Percentiles rank a stretch among this genome's conserved stretches.
These are phyloP conservation scores for Adenanthera pavonina DNA, from an alignment of 306 rosid species.

Conservation along the genomic window DNA sequence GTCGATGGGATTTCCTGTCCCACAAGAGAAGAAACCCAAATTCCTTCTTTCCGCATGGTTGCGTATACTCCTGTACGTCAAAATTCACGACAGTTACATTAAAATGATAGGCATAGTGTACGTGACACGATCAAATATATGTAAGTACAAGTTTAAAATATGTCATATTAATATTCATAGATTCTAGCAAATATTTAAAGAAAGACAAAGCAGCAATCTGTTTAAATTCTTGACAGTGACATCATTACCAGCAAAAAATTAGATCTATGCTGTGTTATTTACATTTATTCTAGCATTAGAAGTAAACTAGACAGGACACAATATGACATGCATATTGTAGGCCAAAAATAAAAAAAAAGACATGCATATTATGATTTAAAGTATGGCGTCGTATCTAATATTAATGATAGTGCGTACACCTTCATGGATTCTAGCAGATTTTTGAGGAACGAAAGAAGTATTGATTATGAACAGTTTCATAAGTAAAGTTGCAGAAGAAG, in stretches of 20 bases:
- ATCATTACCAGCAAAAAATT: background rate
- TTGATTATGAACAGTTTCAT: background rate
- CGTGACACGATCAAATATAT: too few relatives aligned
- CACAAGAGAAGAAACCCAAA: conserved; percentile 84
- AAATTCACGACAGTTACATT: too few relatives aligned
- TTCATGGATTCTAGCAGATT: background rate
- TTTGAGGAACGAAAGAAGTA: background rate
- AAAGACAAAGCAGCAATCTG: background rate
- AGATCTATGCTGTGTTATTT: too few relatives aligned
- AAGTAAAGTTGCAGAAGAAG: background rate
- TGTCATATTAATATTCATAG: background rate
- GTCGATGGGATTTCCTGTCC: conserved; percentile 88
- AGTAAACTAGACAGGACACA: too few relatives aligned
- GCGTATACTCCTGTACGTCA: conserved; percentile 61
- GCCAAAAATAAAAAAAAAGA: too few relatives aligned
- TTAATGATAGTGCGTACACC: background rate
- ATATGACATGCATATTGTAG: too few relatives aligned
- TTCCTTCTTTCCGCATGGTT: conserved; percentile 75
- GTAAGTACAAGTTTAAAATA: too few relatives aligned
- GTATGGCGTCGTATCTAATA: too few relatives aligned
- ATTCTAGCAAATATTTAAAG: background rate
- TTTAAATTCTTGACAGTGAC: background rate
- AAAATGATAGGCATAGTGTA: too few relatives aligned
- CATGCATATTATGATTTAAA: too few relatives aligned
- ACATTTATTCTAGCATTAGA: too few relatives aligned